Conservation (phyloP, 2,329 filamentous ascomycete genomes). For the Neopestalotiopsis clavispora region DNA sequence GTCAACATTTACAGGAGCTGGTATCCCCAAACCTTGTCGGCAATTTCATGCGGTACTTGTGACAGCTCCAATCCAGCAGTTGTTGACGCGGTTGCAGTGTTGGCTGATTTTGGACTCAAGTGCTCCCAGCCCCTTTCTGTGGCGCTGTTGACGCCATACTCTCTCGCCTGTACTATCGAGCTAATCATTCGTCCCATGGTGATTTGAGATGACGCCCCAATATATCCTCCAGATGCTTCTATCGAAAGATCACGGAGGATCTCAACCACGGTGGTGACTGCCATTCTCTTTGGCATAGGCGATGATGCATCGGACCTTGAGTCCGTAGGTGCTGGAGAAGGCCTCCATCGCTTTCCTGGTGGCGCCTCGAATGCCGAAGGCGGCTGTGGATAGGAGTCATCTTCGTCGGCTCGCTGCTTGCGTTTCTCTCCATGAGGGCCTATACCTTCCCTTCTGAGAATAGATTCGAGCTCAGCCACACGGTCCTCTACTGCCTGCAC, state of each 20-base stretch:
- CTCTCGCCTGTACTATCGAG: constrained; percentile 26
- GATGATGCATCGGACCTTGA: constrained; percentile 11
- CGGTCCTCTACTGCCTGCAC: constrained; percentile 25
- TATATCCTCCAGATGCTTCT: constrained; percentile 28
- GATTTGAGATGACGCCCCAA: constrained; percentile 29
- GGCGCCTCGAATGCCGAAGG: background rate
- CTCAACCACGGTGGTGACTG: constrained; percentile 23
- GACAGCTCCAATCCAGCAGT: constrained; percentile 21
- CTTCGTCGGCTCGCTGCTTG: background rate
- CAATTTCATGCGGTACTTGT: constrained; percentile 26
- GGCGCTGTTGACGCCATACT: constrained; percentile 13
- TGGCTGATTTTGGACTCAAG: constrained; percentile 19
- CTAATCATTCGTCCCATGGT: constrained; percentile 29
- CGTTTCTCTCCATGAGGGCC: constrained; percentile 13
- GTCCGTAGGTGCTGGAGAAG: constrained; percentile 14
- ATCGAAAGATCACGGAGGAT: constrained; percentile 29
- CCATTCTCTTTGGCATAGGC: constrained; percentile 11
- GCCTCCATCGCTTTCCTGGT: background rate
- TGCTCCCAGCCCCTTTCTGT: constrained; percentile 18
- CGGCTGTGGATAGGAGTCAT: background rate
- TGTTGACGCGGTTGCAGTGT: constrained; percentile 5
- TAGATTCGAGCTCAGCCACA: constrained; percentile 25
- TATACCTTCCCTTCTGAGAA: constrained; percentile 20
- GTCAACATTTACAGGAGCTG: background rate
- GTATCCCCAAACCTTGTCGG: constrained; percentile 19